Conservation (phyloP, 139 green algal species). For the Prasinococcaceae sp. region DNA sequence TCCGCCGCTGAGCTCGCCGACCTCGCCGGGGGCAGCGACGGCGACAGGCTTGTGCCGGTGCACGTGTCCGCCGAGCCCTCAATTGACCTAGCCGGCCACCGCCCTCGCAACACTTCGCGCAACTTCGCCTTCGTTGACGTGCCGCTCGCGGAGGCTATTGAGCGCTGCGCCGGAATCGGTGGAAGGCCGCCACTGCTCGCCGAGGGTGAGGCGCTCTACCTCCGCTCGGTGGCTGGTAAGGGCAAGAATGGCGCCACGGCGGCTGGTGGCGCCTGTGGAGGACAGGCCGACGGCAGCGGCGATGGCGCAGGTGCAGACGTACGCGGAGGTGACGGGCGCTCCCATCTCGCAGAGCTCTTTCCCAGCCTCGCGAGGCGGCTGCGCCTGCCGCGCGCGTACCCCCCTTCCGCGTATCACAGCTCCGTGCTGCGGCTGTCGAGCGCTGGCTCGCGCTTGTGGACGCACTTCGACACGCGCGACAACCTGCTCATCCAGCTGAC, state of each 20-base stretch:
- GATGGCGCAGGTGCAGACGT: too few relatives aligned
- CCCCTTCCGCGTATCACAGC: constrained; percentile 1
- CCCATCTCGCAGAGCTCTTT: too few relatives aligned
- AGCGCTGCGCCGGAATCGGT: background rate
- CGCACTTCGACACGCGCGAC: constrained; percentile 17
- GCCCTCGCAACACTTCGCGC: background rate
- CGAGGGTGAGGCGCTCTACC: constrained; percentile 7
- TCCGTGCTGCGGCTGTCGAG: constrained; percentile 8
- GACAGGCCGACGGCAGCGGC: too few relatives aligned
- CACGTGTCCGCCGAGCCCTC: background rate
- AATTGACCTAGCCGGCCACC: constrained; percentile 9
- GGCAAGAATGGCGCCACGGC: background rate
- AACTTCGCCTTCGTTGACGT: constrained; percentile 18
- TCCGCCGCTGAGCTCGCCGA: too few relatives aligned
- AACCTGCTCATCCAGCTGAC: constrained; percentile 12
- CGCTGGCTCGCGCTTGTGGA: constrained; percentile 8
- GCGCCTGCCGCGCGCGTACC: background rate
- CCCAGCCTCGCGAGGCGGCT: background rate
- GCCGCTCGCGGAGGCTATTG: constrained; percentile 4
- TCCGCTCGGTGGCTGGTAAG: constrained; percentile 1
- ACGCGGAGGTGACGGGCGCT: too few relatives aligned
- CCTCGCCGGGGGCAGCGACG: too few relatives aligned
- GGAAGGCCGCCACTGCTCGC: background rate
- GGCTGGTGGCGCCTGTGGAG: too few relatives aligned
- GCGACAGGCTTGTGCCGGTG: background rate